A percentile compares a stretch with the other conserved stretches of the same genome.
Conservation (phyloP, 116 monocot species). For the Iris pallida region DNA sequence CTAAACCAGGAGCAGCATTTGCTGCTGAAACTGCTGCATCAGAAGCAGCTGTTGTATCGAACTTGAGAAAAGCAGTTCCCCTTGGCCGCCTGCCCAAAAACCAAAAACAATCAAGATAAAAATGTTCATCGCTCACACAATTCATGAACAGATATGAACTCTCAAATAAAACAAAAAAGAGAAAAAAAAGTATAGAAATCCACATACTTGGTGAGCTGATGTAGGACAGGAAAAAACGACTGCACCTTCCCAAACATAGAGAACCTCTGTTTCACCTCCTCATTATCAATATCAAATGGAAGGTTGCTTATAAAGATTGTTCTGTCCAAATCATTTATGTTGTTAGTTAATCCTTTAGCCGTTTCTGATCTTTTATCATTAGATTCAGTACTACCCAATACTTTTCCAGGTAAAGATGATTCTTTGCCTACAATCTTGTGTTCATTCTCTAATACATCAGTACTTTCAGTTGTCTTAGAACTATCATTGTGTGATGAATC, state of each 20-base stretch:
- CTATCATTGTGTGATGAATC: slow-evolving; percentile 15
- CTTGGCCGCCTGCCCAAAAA: slow-evolving; percentile 58
- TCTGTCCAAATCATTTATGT: slow-evolving; percentile 42
- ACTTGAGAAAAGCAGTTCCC: slow-evolving; percentile 88
- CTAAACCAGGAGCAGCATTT: slow-evolving; percentile 62
- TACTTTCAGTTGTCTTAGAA: slow-evolving; percentile 23
- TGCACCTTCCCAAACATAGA: slow-evolving; percentile 78
- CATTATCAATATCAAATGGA: slow-evolving; percentile 77
- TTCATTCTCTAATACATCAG: neutral
- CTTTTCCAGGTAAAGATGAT: slow-evolving; percentile 8
- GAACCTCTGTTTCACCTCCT: slow-evolving; percentile 82
- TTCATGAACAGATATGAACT: no score
- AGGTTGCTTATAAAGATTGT: slow-evolving; percentile 88
- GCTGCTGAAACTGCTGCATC: slow-evolving; percentile 77
- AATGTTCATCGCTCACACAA: no score
- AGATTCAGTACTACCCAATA: neutral
- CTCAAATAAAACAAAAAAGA: no score
- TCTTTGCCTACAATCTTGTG: slow-evolving; percentile 13
- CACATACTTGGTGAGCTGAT: slow-evolving; percentile 84
- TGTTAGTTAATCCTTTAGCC: slow-evolving; percentile 12
- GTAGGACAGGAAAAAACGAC: slow-evolving; percentile 70
- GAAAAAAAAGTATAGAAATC: no score
- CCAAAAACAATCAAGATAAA: slow-evolving; percentile 1
- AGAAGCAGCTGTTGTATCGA: slow-evolving; percentile 42
- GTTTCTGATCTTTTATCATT: slow-evolving; percentile 8